A percentile compares a stretch with the other conserved stretches of the same genome.
Conservation (phyloP, 2,329 filamentous ascomycete species). For the Penicillium sp. region DNA sequence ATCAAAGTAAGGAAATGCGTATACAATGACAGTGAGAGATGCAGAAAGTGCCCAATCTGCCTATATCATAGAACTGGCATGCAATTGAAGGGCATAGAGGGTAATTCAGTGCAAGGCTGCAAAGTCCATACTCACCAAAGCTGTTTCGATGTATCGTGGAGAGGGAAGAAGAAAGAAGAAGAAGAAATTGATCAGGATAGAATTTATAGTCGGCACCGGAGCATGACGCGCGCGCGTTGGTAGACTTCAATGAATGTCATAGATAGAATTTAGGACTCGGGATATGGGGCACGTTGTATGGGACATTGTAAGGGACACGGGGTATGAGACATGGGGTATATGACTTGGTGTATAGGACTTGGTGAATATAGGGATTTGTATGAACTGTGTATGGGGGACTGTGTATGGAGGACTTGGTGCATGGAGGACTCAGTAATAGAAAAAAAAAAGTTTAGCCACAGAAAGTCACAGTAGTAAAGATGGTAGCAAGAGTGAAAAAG, state of each 20-base stretch:
- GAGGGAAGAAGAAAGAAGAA: neutral
- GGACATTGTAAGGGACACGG: neutral
- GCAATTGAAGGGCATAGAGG: neutral
- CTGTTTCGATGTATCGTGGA: neutral
- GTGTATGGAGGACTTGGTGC: neutral
- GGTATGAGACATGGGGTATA: too few species aligned
- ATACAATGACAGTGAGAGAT: neutral
- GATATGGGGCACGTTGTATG: neutral
- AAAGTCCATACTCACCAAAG: neutral
- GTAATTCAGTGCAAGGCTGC: neutral
- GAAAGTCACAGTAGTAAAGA: neutral
- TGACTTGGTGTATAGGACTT: too few species aligned
- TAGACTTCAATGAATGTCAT: neutral
- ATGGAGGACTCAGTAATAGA: neutral
- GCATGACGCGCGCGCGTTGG: neutral
- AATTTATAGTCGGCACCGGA: neutral
- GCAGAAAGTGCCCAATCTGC: neutral
- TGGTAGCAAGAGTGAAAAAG: neutral
- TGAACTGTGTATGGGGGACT: too few species aligned
- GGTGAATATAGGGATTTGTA: too few species aligned
- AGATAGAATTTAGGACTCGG: neutral
- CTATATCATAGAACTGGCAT: neutral
- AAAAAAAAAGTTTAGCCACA: neutral
- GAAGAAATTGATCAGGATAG: too few species aligned
- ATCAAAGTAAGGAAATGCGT: neutral